phyloP scores from a whole-genome alignment of 2,329 filamentous ascomycete genomes.

The Magnaporthales sp. region DNA sequence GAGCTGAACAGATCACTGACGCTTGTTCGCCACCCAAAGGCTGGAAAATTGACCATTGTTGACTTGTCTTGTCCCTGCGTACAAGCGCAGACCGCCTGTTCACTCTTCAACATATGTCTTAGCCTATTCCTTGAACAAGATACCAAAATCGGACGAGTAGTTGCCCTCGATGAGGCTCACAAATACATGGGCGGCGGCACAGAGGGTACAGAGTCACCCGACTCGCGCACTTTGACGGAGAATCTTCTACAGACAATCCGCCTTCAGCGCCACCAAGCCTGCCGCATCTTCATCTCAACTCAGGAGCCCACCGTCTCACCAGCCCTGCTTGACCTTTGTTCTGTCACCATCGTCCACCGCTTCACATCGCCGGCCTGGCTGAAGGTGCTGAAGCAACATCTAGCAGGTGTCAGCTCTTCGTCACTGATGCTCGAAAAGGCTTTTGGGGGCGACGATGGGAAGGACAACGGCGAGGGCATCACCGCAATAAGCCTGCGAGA shows the following conservation, averaged over 20 bases:
- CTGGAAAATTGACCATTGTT: constrained; percentile 27
- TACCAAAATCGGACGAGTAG: constrained; percentile 40
- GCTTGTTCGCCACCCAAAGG: constrained; percentile 7
- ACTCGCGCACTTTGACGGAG: constrained; percentile 50
- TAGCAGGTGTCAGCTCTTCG: constrained; percentile 18
- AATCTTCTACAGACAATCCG: constrained; percentile 55
- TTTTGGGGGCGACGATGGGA: neutral
- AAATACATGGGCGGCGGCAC: constrained; percentile 50
- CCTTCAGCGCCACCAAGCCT: constrained; percentile 60
- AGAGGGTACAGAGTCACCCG: constrained; percentile 33
- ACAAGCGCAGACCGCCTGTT: constrained; percentile 56
- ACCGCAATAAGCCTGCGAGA: neutral
- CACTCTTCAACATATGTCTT: constrained; percentile 65
- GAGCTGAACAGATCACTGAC: neutral
- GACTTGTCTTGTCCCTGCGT: constrained; percentile 69
- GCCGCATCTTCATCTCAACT: constrained; percentile 62
- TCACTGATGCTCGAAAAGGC: constrained; percentile 13
- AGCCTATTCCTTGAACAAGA: constrained; percentile 54
- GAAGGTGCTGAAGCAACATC: constrained; percentile 17
- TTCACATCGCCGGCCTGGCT: constrained; percentile 41
- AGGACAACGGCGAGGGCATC: constrained; percentile 5
- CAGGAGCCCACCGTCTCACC: constrained; percentile 69
- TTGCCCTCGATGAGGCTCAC: constrained; percentile 71
- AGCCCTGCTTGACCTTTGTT: constrained; percentile 61
- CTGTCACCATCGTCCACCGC: constrained; percentile 62